phyloP scores from a whole-genome alignment of 768 basidiomycete species.

The Leccinum fibrillosum region DNA sequence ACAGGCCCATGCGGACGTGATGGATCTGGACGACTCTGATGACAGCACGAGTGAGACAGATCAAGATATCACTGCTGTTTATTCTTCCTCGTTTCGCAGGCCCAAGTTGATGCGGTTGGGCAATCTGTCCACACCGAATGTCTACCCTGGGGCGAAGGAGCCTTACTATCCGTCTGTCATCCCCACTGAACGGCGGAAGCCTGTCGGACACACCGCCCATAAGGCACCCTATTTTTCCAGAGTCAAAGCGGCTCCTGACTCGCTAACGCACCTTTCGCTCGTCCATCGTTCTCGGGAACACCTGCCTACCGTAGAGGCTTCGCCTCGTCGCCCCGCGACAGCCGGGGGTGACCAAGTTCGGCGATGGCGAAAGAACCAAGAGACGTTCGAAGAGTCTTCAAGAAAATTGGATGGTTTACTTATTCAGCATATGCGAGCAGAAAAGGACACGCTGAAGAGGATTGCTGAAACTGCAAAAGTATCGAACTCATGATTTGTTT shows the following conservation, averaged over 20 bases:
- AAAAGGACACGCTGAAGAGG: constrained; percentile 74
- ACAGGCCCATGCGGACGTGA: constrained; percentile 69
- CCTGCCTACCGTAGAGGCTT: constrained; percentile 20
- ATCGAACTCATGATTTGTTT: constrained; percentile 22
- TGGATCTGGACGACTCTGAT: constrained; percentile 63
- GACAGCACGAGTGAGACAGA: constrained; percentile 40
- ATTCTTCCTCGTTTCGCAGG: constrained; percentile 26
- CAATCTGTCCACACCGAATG: constrained; percentile 67
- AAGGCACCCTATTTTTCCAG: constrained; percentile 46
- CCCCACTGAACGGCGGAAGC: constrained; percentile 40
- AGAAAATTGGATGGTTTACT: constrained; percentile 76
- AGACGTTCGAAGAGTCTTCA: constrained; percentile 51
- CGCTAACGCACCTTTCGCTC: constrained; percentile 31
- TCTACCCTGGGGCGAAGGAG: constrained; percentile 42
- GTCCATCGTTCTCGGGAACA: constrained; percentile 43
- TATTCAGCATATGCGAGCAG: constrained; percentile 77
- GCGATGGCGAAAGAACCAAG: constrained; percentile 31
- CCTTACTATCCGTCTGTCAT: constrained; percentile 33
- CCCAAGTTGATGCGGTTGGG: constrained; percentile 59
- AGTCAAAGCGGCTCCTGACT: constrained; percentile 35
- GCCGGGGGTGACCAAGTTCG: constrained; percentile 23
- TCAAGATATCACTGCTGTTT: constrained; percentile 32
- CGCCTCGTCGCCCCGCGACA: constrained; percentile 15
- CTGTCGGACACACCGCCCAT: constrained; percentile 51
- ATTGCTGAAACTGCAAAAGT: constrained; percentile 55